Conservation (phyloP, 305 asterid genomes). For the Rubia balearica region DNA sequence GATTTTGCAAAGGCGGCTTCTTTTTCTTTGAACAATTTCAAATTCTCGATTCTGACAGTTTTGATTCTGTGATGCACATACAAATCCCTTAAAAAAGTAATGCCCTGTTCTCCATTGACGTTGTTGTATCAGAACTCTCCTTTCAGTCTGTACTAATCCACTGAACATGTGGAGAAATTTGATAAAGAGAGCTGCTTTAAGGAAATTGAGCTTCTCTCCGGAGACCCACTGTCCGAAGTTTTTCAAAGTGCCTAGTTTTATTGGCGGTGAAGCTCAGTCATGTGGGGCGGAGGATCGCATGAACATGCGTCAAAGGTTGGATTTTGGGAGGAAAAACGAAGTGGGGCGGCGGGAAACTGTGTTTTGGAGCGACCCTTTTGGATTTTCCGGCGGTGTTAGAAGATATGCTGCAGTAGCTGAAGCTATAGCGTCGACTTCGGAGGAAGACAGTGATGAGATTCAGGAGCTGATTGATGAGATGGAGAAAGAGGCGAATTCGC, state of each 20-base stretch:
- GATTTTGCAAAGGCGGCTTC: constrained; percentile 2
- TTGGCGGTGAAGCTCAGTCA: constrained; percentile 10
- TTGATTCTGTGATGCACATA: not conserved
- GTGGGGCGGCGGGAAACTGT: constrained; percentile 16
- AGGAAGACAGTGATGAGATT: constrained; percentile 73
- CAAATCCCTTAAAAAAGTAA: not conserved
- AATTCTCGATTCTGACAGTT: not conserved
- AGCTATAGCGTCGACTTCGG: constrained; percentile 71
- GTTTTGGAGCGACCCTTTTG: constrained; percentile 17
- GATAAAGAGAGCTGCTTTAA: constrained; percentile 42
- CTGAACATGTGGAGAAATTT: constrained; percentile 78
- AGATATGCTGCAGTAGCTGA: constrained; percentile 78
- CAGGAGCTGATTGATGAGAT: constrained; percentile 47
- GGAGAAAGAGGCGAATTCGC: constrained; percentile 25
- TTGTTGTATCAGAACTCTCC: not conserved
- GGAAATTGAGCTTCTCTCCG: constrained; percentile 34
- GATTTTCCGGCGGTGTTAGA: constrained; percentile 28
- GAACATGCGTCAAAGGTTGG: constrained; percentile 23
- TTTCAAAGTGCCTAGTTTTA: constrained; percentile 18
- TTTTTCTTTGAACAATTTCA: not conserved
- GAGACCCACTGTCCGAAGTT: constrained; percentile 27
- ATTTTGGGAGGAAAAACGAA: constrained; percentile 21
- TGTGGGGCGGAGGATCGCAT: constrained; percentile 13
- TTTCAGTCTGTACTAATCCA: constrained; percentile 14
- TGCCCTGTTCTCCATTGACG: not conserved